phyloP scores from a whole-genome alignment of 768 basidiomycete species.

The Suillus paluster region DNA sequence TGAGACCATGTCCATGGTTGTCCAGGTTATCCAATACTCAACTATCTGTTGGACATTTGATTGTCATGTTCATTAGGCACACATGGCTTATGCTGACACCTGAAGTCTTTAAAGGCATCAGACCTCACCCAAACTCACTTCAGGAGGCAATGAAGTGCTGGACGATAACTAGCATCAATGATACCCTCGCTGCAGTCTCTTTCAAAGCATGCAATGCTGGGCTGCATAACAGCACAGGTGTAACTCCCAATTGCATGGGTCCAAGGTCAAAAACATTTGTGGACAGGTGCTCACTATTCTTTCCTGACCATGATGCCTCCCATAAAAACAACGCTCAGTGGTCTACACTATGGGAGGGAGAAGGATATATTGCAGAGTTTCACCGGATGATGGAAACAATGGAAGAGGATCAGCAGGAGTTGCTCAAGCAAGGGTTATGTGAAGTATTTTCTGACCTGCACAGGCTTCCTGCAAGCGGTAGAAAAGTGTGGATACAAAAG shows the following conservation, averaged over 20 bases:
- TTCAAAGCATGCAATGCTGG: conserved; percentile 14
- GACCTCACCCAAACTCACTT: not conserved
- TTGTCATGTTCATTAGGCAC: not conserved
- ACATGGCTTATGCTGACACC: not conserved
- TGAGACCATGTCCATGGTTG: conserved; percentile 7
- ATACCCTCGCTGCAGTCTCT: not conserved
- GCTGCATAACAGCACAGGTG: not conserved
- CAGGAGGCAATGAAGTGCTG: conserved; percentile 15
- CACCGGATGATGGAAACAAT: not conserved
- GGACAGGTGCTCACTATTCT: not conserved
- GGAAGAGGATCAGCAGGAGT: no score
- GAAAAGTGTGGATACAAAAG: no score
- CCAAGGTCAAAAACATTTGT: conserved; percentile 7
- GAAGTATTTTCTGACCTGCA: conserved; percentile 9
- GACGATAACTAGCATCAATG: conserved; percentile 10
- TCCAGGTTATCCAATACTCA: not conserved
- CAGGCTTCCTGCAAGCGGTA: conserved; percentile 9
- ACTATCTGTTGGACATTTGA: not conserved
- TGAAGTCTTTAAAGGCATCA: conserved; percentile 6
- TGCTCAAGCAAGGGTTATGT: conserved; percentile 3
- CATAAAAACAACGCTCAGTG: not conserved
- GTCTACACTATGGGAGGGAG: not conserved
- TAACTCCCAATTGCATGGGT: conserved; percentile 4
- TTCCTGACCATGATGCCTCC: not conserved
- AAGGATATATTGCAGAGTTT: conserved; percentile 12